Evolutionary conservation across 352 stramenopile species (phyloP), one percentile per base, ranked within the genome.

Genomic region (Pythium grandisporangium): DNA sequence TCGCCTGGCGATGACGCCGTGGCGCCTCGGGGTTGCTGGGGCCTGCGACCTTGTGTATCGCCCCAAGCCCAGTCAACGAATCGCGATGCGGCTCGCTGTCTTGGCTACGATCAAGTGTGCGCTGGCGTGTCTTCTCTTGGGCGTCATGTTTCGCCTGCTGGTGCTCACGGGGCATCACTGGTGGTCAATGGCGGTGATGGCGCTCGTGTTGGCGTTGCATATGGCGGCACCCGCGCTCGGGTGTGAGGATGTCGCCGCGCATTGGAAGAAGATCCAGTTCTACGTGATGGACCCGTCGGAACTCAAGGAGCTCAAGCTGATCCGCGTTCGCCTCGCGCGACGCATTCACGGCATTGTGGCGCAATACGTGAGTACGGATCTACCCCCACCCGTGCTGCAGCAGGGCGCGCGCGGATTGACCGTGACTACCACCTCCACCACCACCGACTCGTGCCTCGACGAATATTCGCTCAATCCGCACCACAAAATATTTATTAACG

Each of bases 401-500:
- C n/a, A n/a, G n/a, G n/a, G n/a, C n/a, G n/a, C n/a, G n/a, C n/a
- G n/a, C n/a, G 70, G 78, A 32, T 58, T 51, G 3, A 64, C 64
- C 5, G 81, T 77, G 54, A 53, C 57, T 19, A 42, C 58, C 5
- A 42, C 44, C 10, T 61, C 58, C 35, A 42, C 65, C 17, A 78
- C 69, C 30, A 21, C 24, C 22, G 70, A 84, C 44, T n/a, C n/a
- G n/a, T n/a, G n/a, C n/a, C n/a, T n/a, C n/a, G 60, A 80, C 8
- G 60, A 80, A 39, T 86, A 82, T 58, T 67, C 68, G 45, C 57
- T 86, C 14, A 86, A 86, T 45, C 53, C 64, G 36, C 68, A 86
- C 55, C 70, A 86, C 61, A 80, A 84, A 45, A 79, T 86, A 71
- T 86, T 86, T 79, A 84, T 86, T 59, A 86, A 86, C 56, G 62